Evolutionary conservation across 768 basidiomycete genomes (phyloP).

Genomic region (Neoboletus brunneissimus): DNA sequence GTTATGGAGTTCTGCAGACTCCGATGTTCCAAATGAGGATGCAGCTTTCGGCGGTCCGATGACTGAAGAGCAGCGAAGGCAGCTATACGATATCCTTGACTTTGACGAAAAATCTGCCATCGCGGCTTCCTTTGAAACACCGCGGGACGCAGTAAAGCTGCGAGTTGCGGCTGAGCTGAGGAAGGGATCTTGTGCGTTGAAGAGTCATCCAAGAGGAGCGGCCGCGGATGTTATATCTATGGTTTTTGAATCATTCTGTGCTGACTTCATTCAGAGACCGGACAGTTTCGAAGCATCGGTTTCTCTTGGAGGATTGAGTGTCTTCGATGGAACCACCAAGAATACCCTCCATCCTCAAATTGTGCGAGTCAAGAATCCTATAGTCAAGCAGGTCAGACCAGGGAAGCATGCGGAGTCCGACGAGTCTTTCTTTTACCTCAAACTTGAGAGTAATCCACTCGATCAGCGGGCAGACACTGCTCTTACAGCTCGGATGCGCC

Average conservation of each 20-base stretch:
- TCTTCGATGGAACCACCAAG: constrained; percentile 87
- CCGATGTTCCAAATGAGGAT: constrained; percentile 44
- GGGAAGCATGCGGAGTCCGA: constrained; percentile 28
- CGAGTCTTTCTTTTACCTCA: constrained; percentile 82
- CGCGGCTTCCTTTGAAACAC: constrained; percentile 62
- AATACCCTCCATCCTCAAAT: constrained; percentile 85
- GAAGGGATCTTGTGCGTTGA: constrained; percentile 84
- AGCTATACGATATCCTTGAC: constrained; percentile 88
- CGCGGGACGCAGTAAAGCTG: constrained; percentile 77
- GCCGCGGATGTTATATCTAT: constrained; percentile 77
- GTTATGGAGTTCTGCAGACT: constrained; percentile 72
- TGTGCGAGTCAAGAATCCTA: constrained; percentile 68
- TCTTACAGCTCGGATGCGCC: constrained; percentile 83
- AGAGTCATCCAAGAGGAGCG: constrained; percentile 62
- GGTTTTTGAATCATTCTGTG: constrained; percentile 83
- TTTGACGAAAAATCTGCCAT: constrained; percentile 86
- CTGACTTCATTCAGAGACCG: constrained; percentile 78
- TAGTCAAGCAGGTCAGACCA: constrained; percentile 34
- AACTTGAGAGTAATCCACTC: constrained; percentile 89
- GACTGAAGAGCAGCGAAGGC: constrained; percentile 86
- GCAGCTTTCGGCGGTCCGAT: constrained; percentile 62
- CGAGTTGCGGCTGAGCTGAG: constrained; percentile 75
- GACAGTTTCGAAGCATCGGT: constrained; percentile 84
- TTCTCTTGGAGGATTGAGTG: constrained; percentile 80
- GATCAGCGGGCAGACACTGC: constrained; percentile 91